phyloP scores from a whole-genome alignment of 2,329 filamentous ascomycete species.

The Botrytis pseudocinerea region DNA sequence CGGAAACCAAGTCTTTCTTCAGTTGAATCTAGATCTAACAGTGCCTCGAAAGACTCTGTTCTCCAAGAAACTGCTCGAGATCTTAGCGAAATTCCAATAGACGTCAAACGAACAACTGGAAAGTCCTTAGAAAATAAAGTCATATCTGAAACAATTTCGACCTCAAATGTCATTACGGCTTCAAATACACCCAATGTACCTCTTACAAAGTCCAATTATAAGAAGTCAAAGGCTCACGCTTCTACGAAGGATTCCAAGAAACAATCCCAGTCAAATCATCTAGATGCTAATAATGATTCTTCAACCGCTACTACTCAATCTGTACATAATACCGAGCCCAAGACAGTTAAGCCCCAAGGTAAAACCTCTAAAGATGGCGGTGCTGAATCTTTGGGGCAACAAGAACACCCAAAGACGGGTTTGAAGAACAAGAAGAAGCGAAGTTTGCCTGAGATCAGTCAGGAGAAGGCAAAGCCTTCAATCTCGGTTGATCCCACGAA shows the following conservation, averaged over 20 bases:
- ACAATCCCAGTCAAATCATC: conserved; percentile 6
- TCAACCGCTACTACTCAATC: conserved; percentile 20
- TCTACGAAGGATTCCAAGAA: conserved; percentile 19
- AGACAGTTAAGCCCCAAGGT: not conserved
- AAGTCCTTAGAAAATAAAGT: not conserved
- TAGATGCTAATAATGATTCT: conserved; percentile 22
- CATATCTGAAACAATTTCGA: not conserved
- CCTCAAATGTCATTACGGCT: not conserved
- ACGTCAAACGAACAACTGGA: not conserved
- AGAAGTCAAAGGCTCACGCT: not conserved
- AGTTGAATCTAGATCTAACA: not conserved
- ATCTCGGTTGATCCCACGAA: conserved; percentile 17
- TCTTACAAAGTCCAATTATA: not conserved
- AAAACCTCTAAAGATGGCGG: not conserved
- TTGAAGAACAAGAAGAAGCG: conserved; percentile 12
- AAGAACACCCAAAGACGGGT: conserved; percentile 8
- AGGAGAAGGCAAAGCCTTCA: not conserved
- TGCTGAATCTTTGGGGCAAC: not conserved
- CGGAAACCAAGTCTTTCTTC: conserved; percentile 26
- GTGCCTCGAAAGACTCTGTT: not conserved
- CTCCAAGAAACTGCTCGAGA: not conserved
- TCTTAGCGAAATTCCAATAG: not conserved
- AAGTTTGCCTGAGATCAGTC: not conserved
- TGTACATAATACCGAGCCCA: conserved; percentile 27
- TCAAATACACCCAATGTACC: not conserved